phyloP scores from a whole-genome alignment of 2,329 filamentous ascomycete genomes.

The Aspergillus tubingensis region DNA sequence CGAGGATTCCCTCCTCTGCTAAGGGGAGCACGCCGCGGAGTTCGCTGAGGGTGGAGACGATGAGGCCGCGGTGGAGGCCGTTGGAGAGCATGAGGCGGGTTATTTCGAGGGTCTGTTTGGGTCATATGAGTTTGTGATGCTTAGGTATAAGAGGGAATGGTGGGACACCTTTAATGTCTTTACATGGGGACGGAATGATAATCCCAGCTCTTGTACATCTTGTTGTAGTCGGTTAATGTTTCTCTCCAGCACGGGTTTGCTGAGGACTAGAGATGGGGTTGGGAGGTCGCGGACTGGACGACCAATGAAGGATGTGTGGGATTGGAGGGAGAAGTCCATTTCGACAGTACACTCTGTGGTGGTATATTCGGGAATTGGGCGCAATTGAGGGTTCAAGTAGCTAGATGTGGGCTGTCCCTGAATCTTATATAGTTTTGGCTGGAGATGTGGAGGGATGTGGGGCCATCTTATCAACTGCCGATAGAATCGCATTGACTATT shows the following conservation, averaged over 20 bases:
- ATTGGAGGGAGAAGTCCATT: slow-evolving; percentile 35
- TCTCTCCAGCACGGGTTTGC: slow-evolving; percentile 39
- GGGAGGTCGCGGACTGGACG: slow-evolving; percentile 38
- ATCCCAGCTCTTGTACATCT: slow-evolving; percentile 43
- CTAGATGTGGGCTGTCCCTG: background rate
- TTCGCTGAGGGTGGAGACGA: slow-evolving; percentile 46
- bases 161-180: slow-evolving; percentile 47
- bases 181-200: slow-evolving; percentile 48
- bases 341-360: background rate
- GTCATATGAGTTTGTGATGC: background rate
- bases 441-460: too few species aligned
- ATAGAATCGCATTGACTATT: too few species aligned
- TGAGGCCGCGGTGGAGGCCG: slow-evolving; percentile 41
- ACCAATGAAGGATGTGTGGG: slow-evolving; percentile 41
- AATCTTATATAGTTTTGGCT: background rate
- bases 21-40: slow-evolving; percentile 44
- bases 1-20: slow-evolving; percentile 42
- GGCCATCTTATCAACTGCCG: too few species aligned
- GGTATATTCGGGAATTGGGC: too few species aligned
- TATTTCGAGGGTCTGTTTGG: slow-evolving; percentile 27
- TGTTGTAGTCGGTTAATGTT: slow-evolving; percentile 41
- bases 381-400: too few species aligned
- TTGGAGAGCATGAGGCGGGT: slow-evolving; percentile 47
- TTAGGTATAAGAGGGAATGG: too few species aligned
- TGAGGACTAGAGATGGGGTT: slow-evolving; percentile 45